Percentiles rank a stretch among this genome's conserved stretches.
phyloP scores from a whole-genome alignment of 306 rosid genomes.

The Inga laurina region DNA sequence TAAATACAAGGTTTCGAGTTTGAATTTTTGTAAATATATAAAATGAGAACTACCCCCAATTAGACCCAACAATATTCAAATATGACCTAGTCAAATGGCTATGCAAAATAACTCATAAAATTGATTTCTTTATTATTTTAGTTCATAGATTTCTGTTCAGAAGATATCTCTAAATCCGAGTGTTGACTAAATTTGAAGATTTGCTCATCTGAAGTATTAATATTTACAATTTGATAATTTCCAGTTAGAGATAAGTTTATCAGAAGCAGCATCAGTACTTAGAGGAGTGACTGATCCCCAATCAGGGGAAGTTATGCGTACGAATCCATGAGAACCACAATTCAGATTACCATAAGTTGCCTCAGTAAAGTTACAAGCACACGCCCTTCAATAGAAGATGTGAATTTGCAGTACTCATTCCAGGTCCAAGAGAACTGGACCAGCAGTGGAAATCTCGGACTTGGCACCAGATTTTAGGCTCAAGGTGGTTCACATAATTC shows the following conservation, averaged over 20 bases:
- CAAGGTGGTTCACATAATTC: slow-evolving; percentile 16
- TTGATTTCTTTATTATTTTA: background rate
- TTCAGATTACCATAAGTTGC: slow-evolving; percentile 76
- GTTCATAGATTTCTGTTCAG: background rate
- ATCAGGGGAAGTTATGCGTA: slow-evolving; percentile 76
- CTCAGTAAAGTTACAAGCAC: slow-evolving; percentile 56
- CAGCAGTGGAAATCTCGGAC: slow-evolving; percentile 90
- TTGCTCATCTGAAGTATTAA: background rate
- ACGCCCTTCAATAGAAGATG: slow-evolving; percentile 92
- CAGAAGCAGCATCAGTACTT: slow-evolving; percentile 55
- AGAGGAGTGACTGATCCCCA: slow-evolving; percentile 55
- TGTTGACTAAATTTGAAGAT: background rate
- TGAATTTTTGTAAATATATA: no score
- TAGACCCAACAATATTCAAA: no score
- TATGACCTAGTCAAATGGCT: no score
- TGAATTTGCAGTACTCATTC: slow-evolving; percentile 90
- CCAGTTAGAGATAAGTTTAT: slow-evolving; percentile 74
- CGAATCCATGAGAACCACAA: slow-evolving; percentile 73
- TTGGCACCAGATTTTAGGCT: slow-evolving; percentile 48
- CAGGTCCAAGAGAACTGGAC: slow-evolving; percentile 98
- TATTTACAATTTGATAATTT: slow-evolving; percentile 5
- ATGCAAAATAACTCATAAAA: background rate
- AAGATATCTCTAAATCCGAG: background rate
- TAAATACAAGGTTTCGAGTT: no score
- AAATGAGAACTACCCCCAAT: no score